Base-by-base conservation (phyloP, 371 early-diverging fungal species). In the Mortierella sp. region DNA sequence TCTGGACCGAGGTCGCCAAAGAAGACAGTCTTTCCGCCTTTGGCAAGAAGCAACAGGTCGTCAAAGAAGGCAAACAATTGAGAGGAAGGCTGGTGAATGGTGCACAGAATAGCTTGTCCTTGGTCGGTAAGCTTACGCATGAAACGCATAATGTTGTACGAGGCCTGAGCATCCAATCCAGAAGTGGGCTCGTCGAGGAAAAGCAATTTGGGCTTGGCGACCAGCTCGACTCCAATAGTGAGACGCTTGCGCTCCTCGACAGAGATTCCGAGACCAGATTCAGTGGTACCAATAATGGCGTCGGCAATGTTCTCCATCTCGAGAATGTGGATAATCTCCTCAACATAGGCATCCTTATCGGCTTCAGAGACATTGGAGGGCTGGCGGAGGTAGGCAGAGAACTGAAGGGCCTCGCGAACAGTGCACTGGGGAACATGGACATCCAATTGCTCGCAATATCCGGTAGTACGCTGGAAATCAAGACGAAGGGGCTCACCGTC, bases 151-250 rank as follows among this genome's bases (percentile, higher is more conserved):
- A 97, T 94, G 88, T 95, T 94, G 88, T 92, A 92, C 8, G 96
- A 93, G 16, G 88, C 83, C 69, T 93, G 91, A 21, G 92, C 91
- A 84, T 95, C 91, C 72, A 88, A 88, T 73, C 96, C 96, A 71
- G 95, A 95, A 8, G 96, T 96, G 61, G 96, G 97, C 79, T 97
- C 97, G 84, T 97, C 97, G 76, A 96, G 88, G 91, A 96, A 96
- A 31, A 96, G 89, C 61, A 96, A 89, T 79, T 91, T 91, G 73
- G 96, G 95, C 82, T 92, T 92, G 57, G 95, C 92, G 5, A 96
- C 94, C 57, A 97, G 89, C 86, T 96, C 95, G 37, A 94, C 89
- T 53, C 89, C 92, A 74, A 92, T 92, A 28, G 90, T 90, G 78
- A 91, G 75, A 31, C 91, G 91, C 87, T 91, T 91, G 79, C 91